phyloP scores from a whole-genome alignment of 108 stramenopile genomes.

The Asterionellopsis glacialis region DNA sequence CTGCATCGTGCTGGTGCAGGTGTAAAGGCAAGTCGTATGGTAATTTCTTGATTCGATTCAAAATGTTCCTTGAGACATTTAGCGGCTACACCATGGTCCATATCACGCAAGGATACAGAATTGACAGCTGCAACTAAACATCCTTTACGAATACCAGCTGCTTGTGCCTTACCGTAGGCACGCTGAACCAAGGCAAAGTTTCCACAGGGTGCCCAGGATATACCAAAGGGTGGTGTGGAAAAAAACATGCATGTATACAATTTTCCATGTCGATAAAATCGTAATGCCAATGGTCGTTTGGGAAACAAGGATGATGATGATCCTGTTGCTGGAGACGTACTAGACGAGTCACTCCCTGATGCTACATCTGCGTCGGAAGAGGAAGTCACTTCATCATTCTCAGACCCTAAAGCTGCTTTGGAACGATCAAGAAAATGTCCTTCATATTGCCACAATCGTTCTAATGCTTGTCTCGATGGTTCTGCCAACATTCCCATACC shows the following conservation, averaged over 20 bases:
- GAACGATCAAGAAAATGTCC: constrained; percentile 22
- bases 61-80: constrained; percentile 19
- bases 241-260: constrained; percentile 50
- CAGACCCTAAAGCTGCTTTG: neutral
- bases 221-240: constrained; percentile 49
- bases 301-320: constrained; percentile 1
- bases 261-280: constrained; percentile 41
- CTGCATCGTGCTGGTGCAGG: constrained; percentile 56
- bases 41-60: constrained; percentile 22
- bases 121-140: constrained; percentile 50
- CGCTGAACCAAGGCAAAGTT: constrained; percentile 71
- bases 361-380: neutral
- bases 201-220: constrained; percentile 78
- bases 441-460: constrained; percentile 81
- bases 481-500: constrained; percentile 69
- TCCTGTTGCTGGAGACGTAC: neutral
- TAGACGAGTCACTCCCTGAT: neutral
- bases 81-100: constrained; percentile 49
- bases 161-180: constrained; percentile 18
- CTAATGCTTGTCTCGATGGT: constrained; percentile 57
- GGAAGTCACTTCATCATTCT: neutral
- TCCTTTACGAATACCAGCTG: constrained; percentile 50
- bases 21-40: constrained; percentile 46
- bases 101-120: constrained; percentile 9
- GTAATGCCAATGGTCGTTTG: constrained; percentile 32